These are phyloP conservation scores for Pythium coloratum DNA, from an alignment of 352 stramenopile species.

Conservation along the genomic window DNA sequence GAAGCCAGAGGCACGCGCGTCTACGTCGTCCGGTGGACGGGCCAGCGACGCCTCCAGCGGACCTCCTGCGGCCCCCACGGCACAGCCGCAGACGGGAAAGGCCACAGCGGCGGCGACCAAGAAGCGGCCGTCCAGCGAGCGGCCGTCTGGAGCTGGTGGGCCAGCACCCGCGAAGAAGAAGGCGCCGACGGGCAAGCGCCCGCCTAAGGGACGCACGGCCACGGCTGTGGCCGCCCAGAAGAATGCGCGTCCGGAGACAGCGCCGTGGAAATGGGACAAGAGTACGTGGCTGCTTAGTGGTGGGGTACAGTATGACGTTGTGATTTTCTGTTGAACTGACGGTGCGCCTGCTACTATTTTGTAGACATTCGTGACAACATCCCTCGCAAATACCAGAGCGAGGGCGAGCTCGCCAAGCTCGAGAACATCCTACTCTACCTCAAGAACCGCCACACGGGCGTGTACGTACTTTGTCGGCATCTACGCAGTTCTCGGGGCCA, in stretches of 20 bases:
- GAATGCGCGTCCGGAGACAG: conserved; percentile 34
- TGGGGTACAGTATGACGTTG: background rate
- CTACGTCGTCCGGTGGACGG: conserved; percentile 7
- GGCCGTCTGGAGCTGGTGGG: background rate
- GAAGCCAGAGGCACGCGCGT: background rate
- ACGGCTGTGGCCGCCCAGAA: conserved; percentile 22
- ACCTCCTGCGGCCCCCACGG: background rate
- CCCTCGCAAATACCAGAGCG: conserved; percentile 81
- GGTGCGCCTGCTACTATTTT: background rate
- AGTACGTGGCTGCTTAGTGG: conserved; percentile 35
- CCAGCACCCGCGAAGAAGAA: conserved; percentile 21
- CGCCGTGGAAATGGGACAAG: conserved; percentile 80
- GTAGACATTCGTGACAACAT: conserved; percentile 76
- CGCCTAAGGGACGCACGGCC: conserved; percentile 22
- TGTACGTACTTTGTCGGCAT: conserved; percentile 41
- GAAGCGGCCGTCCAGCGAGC: conserved; percentile 21
- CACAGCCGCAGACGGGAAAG: background rate
- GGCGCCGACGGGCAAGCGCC: conserved; percentile 11
- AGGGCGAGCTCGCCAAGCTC: conserved; percentile 79
- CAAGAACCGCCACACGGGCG: conserved; percentile 75
- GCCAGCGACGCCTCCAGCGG: conserved; percentile 14
- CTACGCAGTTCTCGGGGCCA: background rate
- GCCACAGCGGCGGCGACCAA: background rate
- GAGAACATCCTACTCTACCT: conserved; percentile 87
- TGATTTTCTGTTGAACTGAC: background rate